Evolutionary conservation across 2,329 filamentous ascomycete genomes (phyloP), one percentile per base, ranked within the genome.

Genomic region (Trichoderma asperellum): DNA sequence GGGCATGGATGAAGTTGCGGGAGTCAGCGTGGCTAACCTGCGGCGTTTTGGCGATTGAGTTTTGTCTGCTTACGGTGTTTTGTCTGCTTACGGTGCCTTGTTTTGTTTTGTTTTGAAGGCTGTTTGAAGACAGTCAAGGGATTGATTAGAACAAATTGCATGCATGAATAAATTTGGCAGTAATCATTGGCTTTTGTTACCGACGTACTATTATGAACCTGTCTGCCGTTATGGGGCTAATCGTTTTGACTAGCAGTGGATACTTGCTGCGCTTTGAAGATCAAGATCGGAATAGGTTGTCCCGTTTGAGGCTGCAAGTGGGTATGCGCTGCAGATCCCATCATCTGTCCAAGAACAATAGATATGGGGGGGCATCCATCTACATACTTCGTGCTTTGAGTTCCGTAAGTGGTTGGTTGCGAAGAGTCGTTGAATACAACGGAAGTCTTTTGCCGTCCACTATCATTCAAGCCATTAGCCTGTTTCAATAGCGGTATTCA

Each of bases 1-100:
- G 63, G 63, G 40, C 55, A 67, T 67, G 4, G 63, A 67, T 27
- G 63, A 67, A 11, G 55, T 67, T 32, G 63, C 63, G 29, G 63
- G 63, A 27, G 63, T 67, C 18, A 67, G 63, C 55, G 63, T 67
- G 63, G 55, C 63, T 29, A 59, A 67, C 18, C 37, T 59, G 29
- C 40, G 63, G 53, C 53, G 55, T 67, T 67, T 67, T 58, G 40
- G 63, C 63, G 55, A 59, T 27, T 59, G 63, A 67, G 21, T 21
- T 43, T 24, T 24, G 24, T 24, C 2, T 27, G 5, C 49, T 32
- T 43, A 6, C 7, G 32, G 40, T 32, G 12, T 49, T 32, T 57
- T 37, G 24, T 24, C 2, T 27, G 5, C 49, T 32, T 43, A 6
- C 7, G 32, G 40, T 32, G 12, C 37, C 21, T 57, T 37, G 21